Percentiles rank a stretch among this genome's conserved stretches.
phyloP scores from a whole-genome alignment of 1,284 basidiomycete genomes.

The Coniferiporia sulphurascens region DNA sequence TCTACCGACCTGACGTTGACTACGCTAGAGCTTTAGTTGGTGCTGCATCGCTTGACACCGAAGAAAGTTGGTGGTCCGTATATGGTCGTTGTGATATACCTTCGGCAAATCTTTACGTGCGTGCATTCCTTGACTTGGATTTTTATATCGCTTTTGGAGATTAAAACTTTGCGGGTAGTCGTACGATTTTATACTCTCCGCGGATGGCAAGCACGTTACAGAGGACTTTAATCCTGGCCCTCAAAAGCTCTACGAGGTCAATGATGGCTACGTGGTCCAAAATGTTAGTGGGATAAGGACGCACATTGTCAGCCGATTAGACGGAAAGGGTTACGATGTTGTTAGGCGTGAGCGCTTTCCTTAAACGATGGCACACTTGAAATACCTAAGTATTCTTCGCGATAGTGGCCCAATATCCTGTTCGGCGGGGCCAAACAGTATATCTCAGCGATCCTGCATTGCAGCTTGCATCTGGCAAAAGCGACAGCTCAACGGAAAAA shows the following conservation, averaged over 20 bases:
- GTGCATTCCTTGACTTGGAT: constrained; percentile 25
- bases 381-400: no score
- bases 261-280: constrained; percentile 70
- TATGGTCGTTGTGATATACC: constrained; percentile 73
- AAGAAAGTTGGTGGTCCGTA: constrained; percentile 55
- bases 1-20: constrained; percentile 68
- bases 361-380: no score
- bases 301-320: constrained; percentile 71
- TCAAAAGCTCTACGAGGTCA: constrained; percentile 56
- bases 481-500: constrained; percentile 25
- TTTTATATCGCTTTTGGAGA: not conserved
- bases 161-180: constrained; percentile 37
- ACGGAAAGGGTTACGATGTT: constrained; percentile 84
- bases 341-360: constrained; percentile 58
- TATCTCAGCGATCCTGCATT: constrained; percentile 74
- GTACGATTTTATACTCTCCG: constrained; percentile 75
- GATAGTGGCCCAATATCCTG: constrained; percentile 77
- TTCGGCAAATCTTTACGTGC: constrained; percentile 65
- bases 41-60: constrained; percentile 41
- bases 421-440: constrained; percentile 75
- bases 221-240: constrained; percentile 70
- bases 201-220: constrained; percentile 46
- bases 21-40: constrained; percentile 70
- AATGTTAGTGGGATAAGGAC: constrained; percentile 75
- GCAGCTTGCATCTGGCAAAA: constrained; percentile 32